Evolutionary conservation across 495 filamentous ascomycete genomes (phyloP).

Genomic region (Penicillium parvum): DNA sequence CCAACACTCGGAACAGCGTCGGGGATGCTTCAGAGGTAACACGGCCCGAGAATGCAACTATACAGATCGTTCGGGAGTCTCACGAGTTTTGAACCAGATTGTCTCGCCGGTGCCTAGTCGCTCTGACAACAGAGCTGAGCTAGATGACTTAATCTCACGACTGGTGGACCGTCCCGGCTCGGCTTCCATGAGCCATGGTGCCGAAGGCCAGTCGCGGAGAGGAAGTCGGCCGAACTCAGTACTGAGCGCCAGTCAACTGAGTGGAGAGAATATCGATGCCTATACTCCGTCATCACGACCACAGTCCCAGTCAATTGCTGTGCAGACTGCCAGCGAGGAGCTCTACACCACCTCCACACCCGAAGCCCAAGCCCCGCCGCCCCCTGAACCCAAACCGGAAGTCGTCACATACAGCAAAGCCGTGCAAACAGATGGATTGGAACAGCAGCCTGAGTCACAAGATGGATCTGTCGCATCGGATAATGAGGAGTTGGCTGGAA

Average conservation of each 20-base stretch:
- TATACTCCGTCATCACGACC: constrained; percentile 34
- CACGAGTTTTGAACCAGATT: constrained; percentile 43
- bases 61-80: constrained; percentile 10
- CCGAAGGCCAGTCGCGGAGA: constrained; percentile 58
- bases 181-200: constrained; percentile 62
- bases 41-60: constrained; percentile 9
- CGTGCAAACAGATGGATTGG: constrained; percentile 68
- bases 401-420: constrained; percentile 91
- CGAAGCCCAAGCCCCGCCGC: constrained; percentile 68
- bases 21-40: constrained; percentile 54
- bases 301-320: constrained; percentile 48
- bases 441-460: constrained; percentile 27
- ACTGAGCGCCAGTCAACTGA: constrained; percentile 68
- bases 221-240: constrained; percentile 83
- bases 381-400: constrained; percentile 71
- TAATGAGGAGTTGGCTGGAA: constrained; percentile 53
- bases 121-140: constrained; percentile 66
- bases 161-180: constrained; percentile 75
- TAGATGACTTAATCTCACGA: constrained; percentile 76
- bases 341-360: constrained; percentile 63
- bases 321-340: constrained; percentile 65
- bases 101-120: constrained; percentile 64
- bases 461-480: constrained; percentile 64
- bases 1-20: constrained; percentile 57
- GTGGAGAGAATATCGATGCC: constrained; percentile 60